Evolutionary conservation across 2,329 filamentous ascomycete species (phyloP).

Genomic region (Gnomoniopsis sp.): DNA sequence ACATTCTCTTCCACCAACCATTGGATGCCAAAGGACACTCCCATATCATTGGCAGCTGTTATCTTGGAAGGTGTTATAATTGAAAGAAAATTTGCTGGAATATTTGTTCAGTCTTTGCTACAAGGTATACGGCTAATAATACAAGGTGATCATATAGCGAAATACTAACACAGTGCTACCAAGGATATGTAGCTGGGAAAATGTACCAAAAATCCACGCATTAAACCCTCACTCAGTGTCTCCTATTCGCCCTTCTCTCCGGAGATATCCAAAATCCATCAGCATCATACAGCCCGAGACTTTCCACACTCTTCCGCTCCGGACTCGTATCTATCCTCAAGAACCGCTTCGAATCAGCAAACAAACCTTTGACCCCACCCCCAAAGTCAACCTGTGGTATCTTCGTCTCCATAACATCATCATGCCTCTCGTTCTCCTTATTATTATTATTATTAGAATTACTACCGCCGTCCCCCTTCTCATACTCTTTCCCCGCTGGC

Average conservation of each 20-base stretch:
- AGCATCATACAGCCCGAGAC: constrained; percentile 40
- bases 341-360: not conserved
- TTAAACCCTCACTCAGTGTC: not conserved
- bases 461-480: not conserved
- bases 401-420: constrained; percentile 1
- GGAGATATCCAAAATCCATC: constrained; percentile 45
- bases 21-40: too few relatives aligned
- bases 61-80: too few relatives aligned
- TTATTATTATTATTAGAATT: constrained; percentile 1
- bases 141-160: not conserved
- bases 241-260: constrained; percentile 23
- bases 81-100: too few relatives aligned
- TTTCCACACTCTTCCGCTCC: constrained; percentile 31
- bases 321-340: not conserved
- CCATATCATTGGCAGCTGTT: too few relatives aligned
- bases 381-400: constrained; percentile 12
- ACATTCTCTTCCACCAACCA: too few relatives aligned
- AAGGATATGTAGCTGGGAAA: not conserved
- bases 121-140: not conserved
- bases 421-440: constrained; percentile 3
- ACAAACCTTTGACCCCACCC: not conserved
- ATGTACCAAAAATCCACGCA: not conserved
- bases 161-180: not conserved
- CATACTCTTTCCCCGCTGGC: not conserved
- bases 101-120: too few relatives aligned